phyloP scores from a whole-genome alignment of 163 green algal species.

The Volvox carteri region DNA sequence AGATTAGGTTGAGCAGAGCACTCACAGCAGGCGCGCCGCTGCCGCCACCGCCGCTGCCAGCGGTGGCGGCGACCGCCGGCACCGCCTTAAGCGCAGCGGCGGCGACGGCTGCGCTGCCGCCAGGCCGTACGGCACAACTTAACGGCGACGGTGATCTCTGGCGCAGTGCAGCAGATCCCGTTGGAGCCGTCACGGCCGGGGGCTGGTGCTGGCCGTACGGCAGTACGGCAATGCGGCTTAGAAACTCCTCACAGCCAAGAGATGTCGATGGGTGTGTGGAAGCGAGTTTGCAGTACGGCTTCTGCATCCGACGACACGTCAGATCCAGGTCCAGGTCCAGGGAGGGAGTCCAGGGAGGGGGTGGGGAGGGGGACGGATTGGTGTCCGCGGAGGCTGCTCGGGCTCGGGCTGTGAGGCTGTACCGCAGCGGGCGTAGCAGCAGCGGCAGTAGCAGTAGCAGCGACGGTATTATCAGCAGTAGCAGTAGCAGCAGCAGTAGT shows the following conservation, averaged over 20 bases:
- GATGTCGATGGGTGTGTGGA: neutral
- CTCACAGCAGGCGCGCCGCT: conserved; percentile 10
- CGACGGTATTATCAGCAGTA: neutral
- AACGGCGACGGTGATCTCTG: neutral
- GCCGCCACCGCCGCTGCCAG: neutral
- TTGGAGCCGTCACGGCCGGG: neutral
- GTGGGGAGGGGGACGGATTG: neutral
- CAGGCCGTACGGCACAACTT: too few relatives aligned
- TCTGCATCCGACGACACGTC: neutral
- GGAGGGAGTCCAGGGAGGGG: neutral
- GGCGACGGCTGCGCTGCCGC: neutral
- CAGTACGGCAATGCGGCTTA: neutral
- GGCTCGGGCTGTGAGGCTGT: neutral
- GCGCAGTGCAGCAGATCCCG: neutral
- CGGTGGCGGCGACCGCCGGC: neutral
- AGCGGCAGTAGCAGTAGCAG: neutral
- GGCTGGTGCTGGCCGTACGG: conserved; percentile 40
- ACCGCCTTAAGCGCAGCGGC: neutral
- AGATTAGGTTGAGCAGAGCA: neutral
- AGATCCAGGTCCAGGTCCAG: neutral
- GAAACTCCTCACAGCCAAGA: too few relatives aligned
- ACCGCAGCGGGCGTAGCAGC: neutral
- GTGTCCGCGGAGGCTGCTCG: neutral
- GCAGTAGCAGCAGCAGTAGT: neutral
- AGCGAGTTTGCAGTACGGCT: neutral